Conservation (phyloP, 495 filamentous ascomycete genomes). For the Immersiella caudata region DNA sequence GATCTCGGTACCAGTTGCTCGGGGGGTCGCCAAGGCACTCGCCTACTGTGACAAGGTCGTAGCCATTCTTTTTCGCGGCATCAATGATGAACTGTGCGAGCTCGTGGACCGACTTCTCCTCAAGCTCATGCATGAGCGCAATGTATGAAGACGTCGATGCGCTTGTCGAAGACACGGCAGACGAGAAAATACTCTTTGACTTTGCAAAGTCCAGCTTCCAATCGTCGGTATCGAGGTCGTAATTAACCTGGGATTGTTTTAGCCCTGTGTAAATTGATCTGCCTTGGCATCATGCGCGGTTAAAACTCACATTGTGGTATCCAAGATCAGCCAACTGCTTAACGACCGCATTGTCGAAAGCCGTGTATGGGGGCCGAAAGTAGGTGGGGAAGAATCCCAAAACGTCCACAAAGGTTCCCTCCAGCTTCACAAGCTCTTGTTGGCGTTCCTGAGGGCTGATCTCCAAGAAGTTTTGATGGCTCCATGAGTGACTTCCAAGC, state of each 20-base stretch:
- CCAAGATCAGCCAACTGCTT: conserved; percentile 37
- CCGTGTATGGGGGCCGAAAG: conserved; percentile 69
- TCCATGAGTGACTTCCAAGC: conserved; percentile 71
- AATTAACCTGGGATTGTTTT: neutral
- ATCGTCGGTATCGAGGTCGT: conserved; percentile 13
- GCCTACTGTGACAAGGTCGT: conserved; percentile 40
- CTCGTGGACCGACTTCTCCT: conserved; percentile 63
- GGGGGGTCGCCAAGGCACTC: conserved; percentile 34
- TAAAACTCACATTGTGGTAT: conserved; percentile 10
- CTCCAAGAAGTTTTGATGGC: conserved; percentile 61
- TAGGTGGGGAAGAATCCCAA: conserved; percentile 69
- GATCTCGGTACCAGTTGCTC: conserved; percentile 44
- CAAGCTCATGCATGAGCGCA: conserved; percentile 58
- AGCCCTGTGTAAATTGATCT: neutral
- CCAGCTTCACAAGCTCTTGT: conserved; percentile 63
- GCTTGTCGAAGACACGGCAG: neutral
- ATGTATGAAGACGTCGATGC: neutral
- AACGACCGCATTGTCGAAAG: conserved; percentile 44
- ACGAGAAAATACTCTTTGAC: neutral
- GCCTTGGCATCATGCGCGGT: neutral
- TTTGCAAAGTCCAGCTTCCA: neutral
- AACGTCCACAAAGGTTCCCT: conserved; percentile 66
- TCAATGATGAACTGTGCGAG: conserved; percentile 62
- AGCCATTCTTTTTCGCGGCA: conserved; percentile 52
- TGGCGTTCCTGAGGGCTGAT: conserved; percentile 50